Evolutionary conservation across 2,329 filamentous ascomycete species (phyloP).

Genomic region (Neofusicoccum sp.): DNA sequence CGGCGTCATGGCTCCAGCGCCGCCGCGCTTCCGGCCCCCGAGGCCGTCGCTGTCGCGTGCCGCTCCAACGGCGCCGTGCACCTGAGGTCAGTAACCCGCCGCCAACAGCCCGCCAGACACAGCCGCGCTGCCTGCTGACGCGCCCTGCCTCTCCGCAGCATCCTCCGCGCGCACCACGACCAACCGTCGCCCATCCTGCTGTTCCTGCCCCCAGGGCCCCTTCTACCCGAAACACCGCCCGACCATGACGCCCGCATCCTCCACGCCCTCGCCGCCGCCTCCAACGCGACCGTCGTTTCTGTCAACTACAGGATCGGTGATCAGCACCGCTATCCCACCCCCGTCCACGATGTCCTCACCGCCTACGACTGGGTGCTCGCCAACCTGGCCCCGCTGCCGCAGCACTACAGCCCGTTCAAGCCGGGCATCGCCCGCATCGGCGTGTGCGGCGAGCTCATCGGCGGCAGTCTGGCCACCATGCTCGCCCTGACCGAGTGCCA

Average conservation of each 20-base stretch:
- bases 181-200: slow-evolving; percentile 38
- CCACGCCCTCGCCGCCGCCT: slow-evolving; percentile 37
- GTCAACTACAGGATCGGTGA: slow-evolving; percentile 49
- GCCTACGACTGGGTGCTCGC: slow-evolving; percentile 52
- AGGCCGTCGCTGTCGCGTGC: slow-evolving; percentile 40
- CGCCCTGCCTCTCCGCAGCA: slow-evolving; percentile 6
- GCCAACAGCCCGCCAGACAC: not conserved
- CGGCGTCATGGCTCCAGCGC: slow-evolving; percentile 26
- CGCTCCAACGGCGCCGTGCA: slow-evolving; percentile 47
- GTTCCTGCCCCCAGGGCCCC: slow-evolving; percentile 49
- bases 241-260: slow-evolving; percentile 36
- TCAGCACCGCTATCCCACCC: slow-evolving; percentile 45
- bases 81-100: slow-evolving; percentile 41
- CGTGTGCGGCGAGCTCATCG: slow-evolving; percentile 48
- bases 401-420: not conserved
- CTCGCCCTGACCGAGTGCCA: slow-evolving; percentile 55
- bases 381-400: slow-evolving; percentile 35
- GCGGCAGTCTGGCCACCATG: slow-evolving; percentile 51
- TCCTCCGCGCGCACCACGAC: not conserved
- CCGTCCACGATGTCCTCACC: slow-evolving; percentile 50
- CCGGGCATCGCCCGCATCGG: slow-evolving; percentile 23
- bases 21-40: too few relatives aligned
- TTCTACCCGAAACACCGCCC: slow-evolving; percentile 22
- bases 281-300: slow-evolving; percentile 45
- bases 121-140: slow-evolving; percentile 7